Conservation (phyloP, 768 basidiomycete species). For the Punctularia strigosozonata region DNA sequence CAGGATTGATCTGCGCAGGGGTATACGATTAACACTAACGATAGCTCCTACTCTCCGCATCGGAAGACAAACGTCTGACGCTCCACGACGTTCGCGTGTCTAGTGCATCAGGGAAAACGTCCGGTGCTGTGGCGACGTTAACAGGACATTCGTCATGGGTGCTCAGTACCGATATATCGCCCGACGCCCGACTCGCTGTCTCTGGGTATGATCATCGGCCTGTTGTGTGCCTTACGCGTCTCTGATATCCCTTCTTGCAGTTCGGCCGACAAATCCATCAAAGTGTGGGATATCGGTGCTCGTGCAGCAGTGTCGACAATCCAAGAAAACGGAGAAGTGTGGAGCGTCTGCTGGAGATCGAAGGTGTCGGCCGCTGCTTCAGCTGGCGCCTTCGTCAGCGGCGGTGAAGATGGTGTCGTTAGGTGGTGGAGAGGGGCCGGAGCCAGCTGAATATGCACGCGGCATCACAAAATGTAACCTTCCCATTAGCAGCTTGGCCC, state of each 20-base stretch:
- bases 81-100: slow-evolving; percentile 82
- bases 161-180: slow-evolving; percentile 70
- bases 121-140: slow-evolving; percentile 74
- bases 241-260: slow-evolving; percentile 22
- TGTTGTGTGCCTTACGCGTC: background rate
- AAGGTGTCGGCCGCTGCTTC: slow-evolving; percentile 39
- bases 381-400: slow-evolving; percentile 60
- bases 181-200: slow-evolving; percentile 66
- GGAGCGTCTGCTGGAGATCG: slow-evolving; percentile 76
- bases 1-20: too few species aligned
- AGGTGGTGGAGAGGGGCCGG: slow-evolving; percentile 75
- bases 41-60: slow-evolving; percentile 79
- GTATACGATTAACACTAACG: background rate
- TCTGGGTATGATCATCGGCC: slow-evolving; percentile 51
- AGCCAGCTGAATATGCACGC: slow-evolving; percentile 18
- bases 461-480: too few species aligned
- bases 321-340: slow-evolving; percentile 72
- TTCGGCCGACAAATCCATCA: slow-evolving; percentile 77
- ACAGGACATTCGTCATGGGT: slow-evolving; percentile 91
- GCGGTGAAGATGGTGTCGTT: slow-evolving; percentile 64
- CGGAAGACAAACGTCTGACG: slow-evolving; percentile 86
- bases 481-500: background rate
- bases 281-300: slow-evolving; percentile 77
- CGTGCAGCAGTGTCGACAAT: slow-evolving; percentile 67
- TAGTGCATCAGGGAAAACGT: slow-evolving; percentile 45